Evolutionary conservation across 108 stramenopile species (phyloP), one percentile per base, ranked within the genome.

Genomic region (Nitzschia sp.): DNA sequence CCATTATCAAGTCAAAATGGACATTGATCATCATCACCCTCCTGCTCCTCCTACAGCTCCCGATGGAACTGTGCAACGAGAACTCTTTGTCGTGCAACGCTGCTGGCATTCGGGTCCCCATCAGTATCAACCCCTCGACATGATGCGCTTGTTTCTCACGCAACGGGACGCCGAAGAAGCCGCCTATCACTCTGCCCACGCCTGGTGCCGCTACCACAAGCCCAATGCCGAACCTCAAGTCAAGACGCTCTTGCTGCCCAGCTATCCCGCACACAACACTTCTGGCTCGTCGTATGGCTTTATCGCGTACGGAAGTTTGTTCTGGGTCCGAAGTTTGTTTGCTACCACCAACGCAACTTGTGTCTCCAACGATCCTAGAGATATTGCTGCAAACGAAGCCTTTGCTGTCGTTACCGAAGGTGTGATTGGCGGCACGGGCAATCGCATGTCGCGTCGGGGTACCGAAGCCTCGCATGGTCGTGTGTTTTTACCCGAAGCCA

Each of bases 341-440:
- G 71, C 66, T 15, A 58, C 61, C 21, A 60, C 71, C 5, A 46
- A 54, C 0, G 48, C 51, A 19, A 30, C 21, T 33, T 23, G 15
- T 11, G 27, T 21, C 34, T 35, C 21, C 4, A 25, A 15, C 9
- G 42, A 26, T 27, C 61, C 61, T 46, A 4, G n/a, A 53, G 15
- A 2, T 3, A 8, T 32, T 5, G 4, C 5, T 30, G 9, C 56
- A 6, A 19, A n/a, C 19, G 63, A 70, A 13, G 74, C 53, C 0
- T 65, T 59, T 47, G 76, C 69, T 25, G 54, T 81, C 21, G 18
- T 75, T 1, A 81, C 73, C 0, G 63, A 71, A 24, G 80, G 80
- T 3, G 68, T 82, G 15, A 76, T 82, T 54, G 81, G 81, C 13
- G 75, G 81, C n/a, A 72, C 75, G 8, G 81, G 81, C 27, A 73